Conservation (phyloP, 306 rosid species). For the Calophaca sinica region DNA sequence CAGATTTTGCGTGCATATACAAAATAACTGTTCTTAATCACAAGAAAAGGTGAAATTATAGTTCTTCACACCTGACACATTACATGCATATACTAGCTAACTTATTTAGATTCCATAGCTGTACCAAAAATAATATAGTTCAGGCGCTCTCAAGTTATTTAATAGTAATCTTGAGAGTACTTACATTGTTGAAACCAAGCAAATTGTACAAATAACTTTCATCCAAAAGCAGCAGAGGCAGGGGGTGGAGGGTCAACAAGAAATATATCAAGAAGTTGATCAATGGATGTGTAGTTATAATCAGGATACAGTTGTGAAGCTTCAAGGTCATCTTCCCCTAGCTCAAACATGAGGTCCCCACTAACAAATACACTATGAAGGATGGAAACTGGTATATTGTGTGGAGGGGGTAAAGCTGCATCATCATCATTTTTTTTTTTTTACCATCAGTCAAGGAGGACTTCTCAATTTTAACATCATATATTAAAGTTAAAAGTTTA, state of each 20-base stretch:
- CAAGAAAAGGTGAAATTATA: background rate
- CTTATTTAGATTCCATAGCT: background rate
- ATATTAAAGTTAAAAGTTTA: too few relatives aligned
- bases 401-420: constrained; percentile 54
- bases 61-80: background rate
- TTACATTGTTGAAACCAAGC: background rate
- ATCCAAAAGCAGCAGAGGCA: constrained; percentile 51
- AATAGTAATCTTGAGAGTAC: background rate
- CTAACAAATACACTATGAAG: constrained; percentile 49
- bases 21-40: background rate
- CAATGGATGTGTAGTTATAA: constrained; percentile 42
- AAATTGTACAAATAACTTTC: background rate
- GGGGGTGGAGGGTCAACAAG: constrained; percentile 47
- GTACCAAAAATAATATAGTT: background rate
- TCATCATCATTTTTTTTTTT: background rate
- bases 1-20: too few relatives aligned
- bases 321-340: constrained; percentile 47
- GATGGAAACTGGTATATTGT: constrained; percentile 47
- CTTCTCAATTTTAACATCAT: background rate
- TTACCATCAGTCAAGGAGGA: background rate
- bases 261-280: constrained; percentile 56
- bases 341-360: constrained; percentile 49
- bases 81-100: background rate
- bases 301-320: constrained; percentile 53
- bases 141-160: background rate